Conservation (phyloP, 179 eudicot genomes). For the Corrigiola litoralis region DNA sequence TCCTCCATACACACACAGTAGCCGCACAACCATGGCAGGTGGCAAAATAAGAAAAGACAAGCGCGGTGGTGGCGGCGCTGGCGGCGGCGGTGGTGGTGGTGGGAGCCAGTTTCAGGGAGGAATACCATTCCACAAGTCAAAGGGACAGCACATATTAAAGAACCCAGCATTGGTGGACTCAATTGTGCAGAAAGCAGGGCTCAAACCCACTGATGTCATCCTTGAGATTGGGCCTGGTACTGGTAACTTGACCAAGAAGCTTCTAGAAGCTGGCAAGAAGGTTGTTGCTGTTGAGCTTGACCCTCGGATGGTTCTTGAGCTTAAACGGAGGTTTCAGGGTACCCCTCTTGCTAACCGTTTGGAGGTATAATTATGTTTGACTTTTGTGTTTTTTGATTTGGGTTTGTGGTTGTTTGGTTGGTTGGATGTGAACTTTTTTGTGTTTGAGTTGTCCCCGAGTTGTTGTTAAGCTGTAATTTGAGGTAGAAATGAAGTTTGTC, state of each 20-base stretch:
- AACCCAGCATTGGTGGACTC: conserved; percentile 63
- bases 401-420: not conserved
- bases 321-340: conserved; percentile 69
- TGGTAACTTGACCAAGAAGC: conserved; percentile 79
- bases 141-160: conserved; percentile 73
- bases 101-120: conserved; percentile 53
- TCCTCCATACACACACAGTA: not conserved
- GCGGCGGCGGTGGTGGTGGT: not conserved
- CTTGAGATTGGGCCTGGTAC: conserved; percentile 91
- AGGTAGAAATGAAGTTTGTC: too few species aligned
- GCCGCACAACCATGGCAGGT: conserved; percentile 29
- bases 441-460: too few species aligned
- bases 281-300: conserved; percentile 81
- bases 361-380: conserved; percentile 48
- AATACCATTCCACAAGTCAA: conserved; percentile 72
- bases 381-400: not conserved
- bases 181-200: conserved; percentile 64
- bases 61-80: not conserved
- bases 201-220: conserved; percentile 54
- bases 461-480: too few species aligned
- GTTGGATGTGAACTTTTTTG: not conserved
- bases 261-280: conserved; percentile 60
- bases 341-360: conserved; percentile 48
- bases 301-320: conserved; percentile 73
- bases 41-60: conserved; percentile 31